Evolutionary conservation across 345 rosid species (phyloP), one percentile per base, ranked within the genome.

Genomic region (Streptanthus diversifolius): DNA sequence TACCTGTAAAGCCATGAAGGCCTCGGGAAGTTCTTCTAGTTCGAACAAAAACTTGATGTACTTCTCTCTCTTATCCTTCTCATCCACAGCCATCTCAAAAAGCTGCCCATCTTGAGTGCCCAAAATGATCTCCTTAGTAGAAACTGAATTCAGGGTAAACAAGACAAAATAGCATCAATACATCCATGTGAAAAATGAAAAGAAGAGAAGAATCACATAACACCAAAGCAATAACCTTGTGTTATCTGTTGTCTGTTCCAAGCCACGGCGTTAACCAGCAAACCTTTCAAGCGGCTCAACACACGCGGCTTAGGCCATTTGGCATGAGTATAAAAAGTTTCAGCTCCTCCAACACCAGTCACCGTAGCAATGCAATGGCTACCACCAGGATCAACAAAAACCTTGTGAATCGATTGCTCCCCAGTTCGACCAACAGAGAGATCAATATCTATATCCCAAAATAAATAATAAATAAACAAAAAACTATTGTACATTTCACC

Each of bases 341-440:
- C 99, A 22, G 96, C 88, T 56, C 98, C 97, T 19, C 92, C 97
- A 68, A 69, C 73, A 19, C 99, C 99, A 63, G 80, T 80, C 0
- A 95, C 84, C 5, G 93, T 90, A 48, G 96, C 90, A 70, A 95
- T 80, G 65, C 99, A 95, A 52, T 95, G 99, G 76, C 97, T 87
- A 27, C 99, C 99, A 11, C 98, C 98, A 56, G 99, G 99, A 81
- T 95, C 98, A 61, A 91, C 93, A 77, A 91, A 95, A 74, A 90
- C 96, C 80, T 84, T 85, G 80, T 90, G 98, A 57, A 95, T 80
- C 1, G 93, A 88, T 80, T 87, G 96, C 76, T 95, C 99, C 32
- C 97, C 99, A 62, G 87, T 77, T 72, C 98, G 82, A 44, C 93
- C 99, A 36, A 43, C 86, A 22, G 96, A 87, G 22, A 95, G 89